These are phyloP conservation scores for Nemania sp. DNA, from an alignment of 2,329 filamentous ascomycete genomes.

Conservation along the genomic window DNA sequence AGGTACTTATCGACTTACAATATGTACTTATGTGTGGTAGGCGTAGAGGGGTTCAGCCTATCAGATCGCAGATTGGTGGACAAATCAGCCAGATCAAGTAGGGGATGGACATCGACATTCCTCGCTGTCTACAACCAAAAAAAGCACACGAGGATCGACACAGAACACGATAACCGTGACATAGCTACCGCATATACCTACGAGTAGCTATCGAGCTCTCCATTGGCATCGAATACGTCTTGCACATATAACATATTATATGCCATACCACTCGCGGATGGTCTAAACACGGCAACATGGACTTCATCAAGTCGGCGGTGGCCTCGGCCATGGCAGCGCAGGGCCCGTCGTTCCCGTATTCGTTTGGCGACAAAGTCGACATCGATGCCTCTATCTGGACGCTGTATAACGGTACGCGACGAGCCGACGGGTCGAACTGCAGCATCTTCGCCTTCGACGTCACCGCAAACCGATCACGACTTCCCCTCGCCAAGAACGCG, in stretches of 20 bases:
- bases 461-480: constrained; percentile 72
- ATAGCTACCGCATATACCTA: no score
- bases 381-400: constrained; percentile 94
- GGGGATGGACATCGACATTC: constrained; percentile 4
- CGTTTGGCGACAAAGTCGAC: constrained; percentile 90
- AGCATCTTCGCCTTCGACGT: constrained; percentile 98
- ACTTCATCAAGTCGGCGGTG: constrained; percentile 97
- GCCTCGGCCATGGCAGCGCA: constrained; percentile 89
- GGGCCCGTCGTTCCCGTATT: constrained; percentile 89
- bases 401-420: constrained; percentile 90
- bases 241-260: neutral
- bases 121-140: neutral
- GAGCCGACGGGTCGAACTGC: constrained; percentile 90
- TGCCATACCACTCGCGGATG: constrained; percentile 9
- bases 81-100: constrained; percentile 8
- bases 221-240: neutral
- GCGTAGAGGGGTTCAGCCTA: neutral
- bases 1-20: constrained; percentile 14
- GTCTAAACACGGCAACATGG: constrained; percentile 61
- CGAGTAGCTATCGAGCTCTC: no score
- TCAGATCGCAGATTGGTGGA: constrained; percentile 5
- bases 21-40: neutral
- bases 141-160: no score
- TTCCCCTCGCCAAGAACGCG: constrained; percentile 90
- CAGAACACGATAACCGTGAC: no score